Base-by-base conservation (phyloP, 2,329 filamentous ascomycete species). In the Calycina herbarum region DNA sequence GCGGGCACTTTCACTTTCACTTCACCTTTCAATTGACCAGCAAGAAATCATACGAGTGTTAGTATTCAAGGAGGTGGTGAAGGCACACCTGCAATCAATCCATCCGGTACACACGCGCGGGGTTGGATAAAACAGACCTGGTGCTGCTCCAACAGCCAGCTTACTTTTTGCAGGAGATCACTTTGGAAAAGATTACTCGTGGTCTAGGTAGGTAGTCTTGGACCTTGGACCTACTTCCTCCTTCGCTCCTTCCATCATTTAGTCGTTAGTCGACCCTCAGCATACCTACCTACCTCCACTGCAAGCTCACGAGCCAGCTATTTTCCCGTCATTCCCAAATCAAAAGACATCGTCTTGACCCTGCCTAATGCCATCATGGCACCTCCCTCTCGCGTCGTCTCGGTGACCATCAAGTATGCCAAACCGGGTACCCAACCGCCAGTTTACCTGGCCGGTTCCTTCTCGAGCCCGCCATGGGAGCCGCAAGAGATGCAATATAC, bases 391-490 rank as follows among this genome's bases (percentile, higher is more conserved):
- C 29, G 27, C 13, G 59, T 45, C 48, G 61, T 65, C 54, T 64
- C 66, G 42, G 64, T 68, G 57, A 67, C 70, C 10, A 66, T 94
- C 73, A 85, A 82, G 64, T 92, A 87, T 78, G 80, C 81, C 63
- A 85, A 84, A 68, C 78, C 83, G 1, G 88, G 85, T 63, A 82
- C 86, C 0, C 78, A 83, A 64, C 87, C 90, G 62, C 91, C 91
- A 3, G 82, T 94, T 62, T 93, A 84, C 73, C 79, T 94, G 6
- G 89, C 88, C 11, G 90, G 89, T 17, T 86, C 86, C 27, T 89
- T 93, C 73, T 88, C 87, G 24, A 78, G 85, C 33, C 87, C 89
- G 20, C 79, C 83, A 80, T 94, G 91, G 91, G 76, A 85, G 51
- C 83, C 85, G 1, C 79, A 85, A 58, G 88, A 92, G 78, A 91